phyloP scores from a whole-genome alignment of 495 filamentous ascomycete species.

The Penicillium fimorum region DNA sequence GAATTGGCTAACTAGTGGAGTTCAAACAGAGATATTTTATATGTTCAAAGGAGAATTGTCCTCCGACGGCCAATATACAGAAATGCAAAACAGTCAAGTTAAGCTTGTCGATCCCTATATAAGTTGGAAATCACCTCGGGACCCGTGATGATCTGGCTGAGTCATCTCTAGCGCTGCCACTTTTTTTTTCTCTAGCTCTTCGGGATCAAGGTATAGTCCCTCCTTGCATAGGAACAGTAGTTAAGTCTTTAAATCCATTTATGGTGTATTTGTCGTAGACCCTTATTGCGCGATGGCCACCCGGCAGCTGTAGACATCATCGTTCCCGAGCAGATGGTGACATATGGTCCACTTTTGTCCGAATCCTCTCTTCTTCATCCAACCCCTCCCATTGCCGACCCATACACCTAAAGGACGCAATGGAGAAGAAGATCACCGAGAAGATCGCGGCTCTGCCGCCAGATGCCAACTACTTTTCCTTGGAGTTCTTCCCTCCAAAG shows the following conservation, averaged over 20 bases:
- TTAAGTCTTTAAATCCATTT: constrained; percentile 1
- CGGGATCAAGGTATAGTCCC: background rate
- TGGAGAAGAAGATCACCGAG: constrained; percentile 80
- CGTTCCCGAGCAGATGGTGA: constrained; percentile 19
- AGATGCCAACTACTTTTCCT: constrained; percentile 83
- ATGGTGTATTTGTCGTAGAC: constrained; percentile 5
- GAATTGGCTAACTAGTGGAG: background rate
- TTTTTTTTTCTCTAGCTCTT: constrained; percentile 8
- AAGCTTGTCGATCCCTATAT: background rate
- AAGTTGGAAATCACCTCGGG: background rate
- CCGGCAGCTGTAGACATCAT: constrained; percentile 23
- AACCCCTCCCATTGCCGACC: constrained; percentile 19
- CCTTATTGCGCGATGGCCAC: constrained; percentile 13
- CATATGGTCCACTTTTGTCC: constrained; percentile 30
- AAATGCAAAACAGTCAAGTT: background rate
- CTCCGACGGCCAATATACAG: background rate
- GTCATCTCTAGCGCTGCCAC: constrained; percentile 18
- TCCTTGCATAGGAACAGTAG: constrained; percentile 8
- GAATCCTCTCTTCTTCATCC: constrained; percentile 20
- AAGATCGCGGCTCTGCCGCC: constrained; percentile 90
- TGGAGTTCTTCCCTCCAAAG: constrained; percentile 99
- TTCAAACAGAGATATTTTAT: background rate
- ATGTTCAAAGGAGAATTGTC: background rate
- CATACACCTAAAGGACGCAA: constrained; percentile 37
- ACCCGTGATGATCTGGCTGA: constrained; percentile 18